Conservation (phyloP, 495 filamentous ascomycete genomes). For the Tuber magnatum region DNA sequence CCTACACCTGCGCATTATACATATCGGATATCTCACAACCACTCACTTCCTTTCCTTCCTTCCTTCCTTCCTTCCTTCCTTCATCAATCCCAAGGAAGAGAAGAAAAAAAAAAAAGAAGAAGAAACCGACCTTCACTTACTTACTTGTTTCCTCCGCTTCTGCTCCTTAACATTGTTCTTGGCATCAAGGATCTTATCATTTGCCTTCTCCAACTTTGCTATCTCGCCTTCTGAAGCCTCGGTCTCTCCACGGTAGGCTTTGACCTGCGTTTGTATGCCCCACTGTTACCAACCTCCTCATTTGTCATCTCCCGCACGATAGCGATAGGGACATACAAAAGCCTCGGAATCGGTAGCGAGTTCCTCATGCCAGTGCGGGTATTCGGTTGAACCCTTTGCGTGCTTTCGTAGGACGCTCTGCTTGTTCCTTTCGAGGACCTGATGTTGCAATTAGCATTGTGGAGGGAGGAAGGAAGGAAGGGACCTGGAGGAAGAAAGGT, state of each 20-base stretch:
- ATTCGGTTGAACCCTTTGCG: constrained; percentile 29
- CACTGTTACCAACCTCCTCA: too few relatives aligned
- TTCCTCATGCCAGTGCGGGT: constrained; percentile 39
- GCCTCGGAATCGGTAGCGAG: constrained; percentile 39
- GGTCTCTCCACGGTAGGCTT: constrained; percentile 56
- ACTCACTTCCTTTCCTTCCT: too few relatives aligned
- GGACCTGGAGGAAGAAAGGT: too few relatives aligned
- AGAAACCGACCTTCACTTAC: constrained; percentile 5
- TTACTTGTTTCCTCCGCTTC: background rate
- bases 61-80: background rate
- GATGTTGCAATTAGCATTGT: background rate
- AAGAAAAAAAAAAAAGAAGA: too few relatives aligned
- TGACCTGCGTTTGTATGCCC: constrained; percentile 47
- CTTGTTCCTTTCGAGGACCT: constrained; percentile 39
- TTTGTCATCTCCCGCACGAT: too few relatives aligned
- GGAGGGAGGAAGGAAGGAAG: background rate
- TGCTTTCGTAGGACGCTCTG: constrained; percentile 32
- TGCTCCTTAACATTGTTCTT: constrained; percentile 9
- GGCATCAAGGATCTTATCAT: constrained; percentile 41
- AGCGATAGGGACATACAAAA: constrained; percentile 24
- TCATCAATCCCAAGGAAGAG: background rate
- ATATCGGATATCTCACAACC: background rate
- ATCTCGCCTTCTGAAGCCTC: constrained; percentile 46
- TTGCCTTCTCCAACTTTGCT: constrained; percentile 50
- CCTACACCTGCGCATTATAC: background rate